These are phyloP conservation scores for Cyclospora cayetanensis DNA, from an alignment of 169 alveolate species.

Conservation along the genomic window DNA sequence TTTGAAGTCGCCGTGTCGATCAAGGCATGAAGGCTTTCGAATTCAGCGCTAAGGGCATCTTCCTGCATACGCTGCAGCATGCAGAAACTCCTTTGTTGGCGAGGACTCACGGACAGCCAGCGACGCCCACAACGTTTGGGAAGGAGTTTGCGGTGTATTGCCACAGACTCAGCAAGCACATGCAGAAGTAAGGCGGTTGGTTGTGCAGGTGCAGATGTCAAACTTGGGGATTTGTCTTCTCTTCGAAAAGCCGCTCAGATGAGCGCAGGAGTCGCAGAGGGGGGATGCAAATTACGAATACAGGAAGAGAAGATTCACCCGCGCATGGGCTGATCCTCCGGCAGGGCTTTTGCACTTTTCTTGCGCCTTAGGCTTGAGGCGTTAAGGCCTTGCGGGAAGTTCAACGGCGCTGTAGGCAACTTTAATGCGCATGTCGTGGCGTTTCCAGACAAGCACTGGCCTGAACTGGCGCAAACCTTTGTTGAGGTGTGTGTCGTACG, in stretches of 20 bases:
- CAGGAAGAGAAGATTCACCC: no score
- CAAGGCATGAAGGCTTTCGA: neutral
- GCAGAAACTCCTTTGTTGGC: constrained; percentile 92
- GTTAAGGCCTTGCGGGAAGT: constrained; percentile 89
- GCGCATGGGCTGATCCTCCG: neutral
- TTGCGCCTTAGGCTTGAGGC: constrained; percentile 33
- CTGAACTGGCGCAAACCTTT: constrained; percentile 46
- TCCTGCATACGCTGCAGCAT: constrained; percentile 69
- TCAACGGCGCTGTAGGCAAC: constrained; percentile 97
- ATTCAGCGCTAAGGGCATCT: constrained; percentile 12
- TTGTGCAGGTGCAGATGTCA: neutral
- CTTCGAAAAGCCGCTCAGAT: no score
- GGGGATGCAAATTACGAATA: no score
- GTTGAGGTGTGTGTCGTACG: constrained; percentile 71
- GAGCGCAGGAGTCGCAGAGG: no score
- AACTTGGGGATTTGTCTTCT: no score
- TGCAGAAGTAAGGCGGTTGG: constrained; percentile 44
- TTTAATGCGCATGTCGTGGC: constrained; percentile 93
- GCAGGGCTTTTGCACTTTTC: neutral
- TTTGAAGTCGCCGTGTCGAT: neutral
- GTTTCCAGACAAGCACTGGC: constrained; percentile 93
- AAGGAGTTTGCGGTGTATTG: constrained; percentile 61
- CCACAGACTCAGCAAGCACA: constrained; percentile 62
- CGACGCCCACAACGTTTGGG: constrained; percentile 97
- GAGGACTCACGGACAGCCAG: constrained; percentile 98